Evolutionary conservation across 176 grass and related monocot genomes (phyloP).

Genomic region (Aegilops bicornis): DNA sequence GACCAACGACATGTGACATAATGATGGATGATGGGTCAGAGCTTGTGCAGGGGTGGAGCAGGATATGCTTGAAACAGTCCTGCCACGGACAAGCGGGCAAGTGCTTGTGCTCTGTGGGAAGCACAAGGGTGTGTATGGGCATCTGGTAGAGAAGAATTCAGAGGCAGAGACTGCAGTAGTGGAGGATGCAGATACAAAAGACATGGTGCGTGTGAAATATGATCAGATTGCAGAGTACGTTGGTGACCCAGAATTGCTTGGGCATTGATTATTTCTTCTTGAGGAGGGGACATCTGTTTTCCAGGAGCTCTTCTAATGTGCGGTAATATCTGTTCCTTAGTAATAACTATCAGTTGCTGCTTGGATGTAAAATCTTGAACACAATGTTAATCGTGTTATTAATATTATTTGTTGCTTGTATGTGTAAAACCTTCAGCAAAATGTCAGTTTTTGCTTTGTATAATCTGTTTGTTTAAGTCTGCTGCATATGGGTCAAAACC

Average conservation of each 20-base stretch:
- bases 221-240: constrained; percentile 86
- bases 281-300: not conserved
- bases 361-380: constrained; percentile 15
- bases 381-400: not conserved
- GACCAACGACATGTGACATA: constrained; percentile 78
- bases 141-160: constrained; percentile 63
- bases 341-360: constrained; percentile 16
- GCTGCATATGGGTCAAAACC: not conserved
- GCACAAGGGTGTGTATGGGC: constrained; percentile 82
- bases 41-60: constrained; percentile 87
- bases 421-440: constrained; percentile 10
- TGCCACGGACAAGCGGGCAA: constrained; percentile 65
- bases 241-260: constrained; percentile 75
- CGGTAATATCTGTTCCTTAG: constrained; percentile 35
- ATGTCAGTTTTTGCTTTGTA: not conserved
- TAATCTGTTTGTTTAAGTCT: constrained; percentile 24
- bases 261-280: constrained; percentile 51
- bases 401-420: not conserved
- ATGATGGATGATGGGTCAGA: constrained; percentile 70
- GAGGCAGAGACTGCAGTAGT: constrained; percentile 65
- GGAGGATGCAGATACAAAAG: constrained; percentile 70
- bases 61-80: constrained; percentile 89
- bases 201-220: constrained; percentile 68
- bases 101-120: constrained; percentile 87
- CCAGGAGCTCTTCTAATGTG: not conserved